These are phyloP conservation scores for Acacia acuminata DNA, from an alignment of 306 rosid genomes.

Conservation along the genomic window DNA sequence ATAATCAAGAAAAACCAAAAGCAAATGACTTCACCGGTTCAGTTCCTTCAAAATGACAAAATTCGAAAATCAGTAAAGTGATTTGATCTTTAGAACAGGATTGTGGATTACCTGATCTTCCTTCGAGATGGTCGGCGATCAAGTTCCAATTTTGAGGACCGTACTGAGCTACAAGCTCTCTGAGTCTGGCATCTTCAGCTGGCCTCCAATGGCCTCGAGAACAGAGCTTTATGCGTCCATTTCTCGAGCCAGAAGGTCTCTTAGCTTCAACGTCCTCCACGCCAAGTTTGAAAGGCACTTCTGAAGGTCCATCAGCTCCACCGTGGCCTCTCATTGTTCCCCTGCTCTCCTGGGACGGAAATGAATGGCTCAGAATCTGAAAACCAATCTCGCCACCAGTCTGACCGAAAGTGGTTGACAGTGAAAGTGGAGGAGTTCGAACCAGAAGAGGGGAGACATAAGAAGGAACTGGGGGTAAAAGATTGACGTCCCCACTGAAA, in stretches of 20 bases:
- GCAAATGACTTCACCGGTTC: neutral
- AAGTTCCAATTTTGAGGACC: slow-evolving; percentile 98
- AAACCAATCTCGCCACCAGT: slow-evolving; percentile 38
- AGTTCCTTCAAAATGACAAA: neutral
- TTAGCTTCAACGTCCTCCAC: slow-evolving; percentile 33
- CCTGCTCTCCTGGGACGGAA: slow-evolving; percentile 21
- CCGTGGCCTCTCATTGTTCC: slow-evolving; percentile 16
- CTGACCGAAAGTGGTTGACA: slow-evolving; percentile 11
- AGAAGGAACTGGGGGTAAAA: slow-evolving; percentile 27
- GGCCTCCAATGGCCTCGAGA: slow-evolving; percentile 98
- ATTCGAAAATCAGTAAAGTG: neutral
- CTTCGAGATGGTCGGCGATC: slow-evolving; percentile 71
- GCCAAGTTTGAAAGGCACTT: slow-evolving; percentile 42
- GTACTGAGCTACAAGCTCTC: slow-evolving; percentile 72
- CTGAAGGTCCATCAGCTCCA: slow-evolving; percentile 22
- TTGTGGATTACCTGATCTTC: slow-evolving; percentile 80
- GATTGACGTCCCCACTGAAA: slow-evolving; percentile 33
- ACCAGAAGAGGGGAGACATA: slow-evolving; percentile 9
- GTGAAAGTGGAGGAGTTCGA: slow-evolving; percentile 1
- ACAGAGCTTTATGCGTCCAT: slow-evolving; percentile 54
- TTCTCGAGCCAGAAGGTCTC: slow-evolving; percentile 30
- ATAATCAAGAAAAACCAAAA: neutral
- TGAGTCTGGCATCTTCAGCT: slow-evolving; percentile 80
- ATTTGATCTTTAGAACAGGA: neutral
- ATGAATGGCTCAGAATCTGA: slow-evolving; percentile 40